Conservation (phyloP, 129 eudicot genomes). For the Saussurea involucrata region DNA sequence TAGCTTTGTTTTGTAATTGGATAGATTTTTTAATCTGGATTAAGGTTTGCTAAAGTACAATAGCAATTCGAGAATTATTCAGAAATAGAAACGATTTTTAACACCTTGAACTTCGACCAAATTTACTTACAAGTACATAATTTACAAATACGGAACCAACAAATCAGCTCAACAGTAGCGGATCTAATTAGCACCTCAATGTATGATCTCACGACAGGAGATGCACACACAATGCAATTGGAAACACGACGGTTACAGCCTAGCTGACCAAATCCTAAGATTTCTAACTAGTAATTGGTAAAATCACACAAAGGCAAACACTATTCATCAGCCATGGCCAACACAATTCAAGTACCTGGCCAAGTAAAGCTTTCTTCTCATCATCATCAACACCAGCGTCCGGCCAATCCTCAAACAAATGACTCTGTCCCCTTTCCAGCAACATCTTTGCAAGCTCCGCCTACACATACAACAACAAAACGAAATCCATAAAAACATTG, state of each 20-base stretch:
- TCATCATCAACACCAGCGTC: constrained; percentile 76
- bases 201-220: background rate
- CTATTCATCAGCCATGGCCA: background rate
- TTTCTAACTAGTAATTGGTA: background rate
- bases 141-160: background rate
- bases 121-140: background rate
- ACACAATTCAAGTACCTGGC: constrained; percentile 48
- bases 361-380: constrained; percentile 52
- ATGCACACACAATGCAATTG: background rate
- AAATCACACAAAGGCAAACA: background rate
- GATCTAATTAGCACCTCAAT: constrained; percentile 17
- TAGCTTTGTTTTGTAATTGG: background rate
- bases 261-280: background rate
- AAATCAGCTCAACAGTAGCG: background rate
- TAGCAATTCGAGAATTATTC: background rate
- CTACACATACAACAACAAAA: constrained; percentile 24
- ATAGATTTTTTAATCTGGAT: background rate
- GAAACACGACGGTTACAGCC: background rate
- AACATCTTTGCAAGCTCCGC: constrained; percentile 65
- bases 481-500: background rate
- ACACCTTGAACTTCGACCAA: background rate
- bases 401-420: constrained; percentile 83
- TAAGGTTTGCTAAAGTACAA: background rate
- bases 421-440: constrained; percentile 56
- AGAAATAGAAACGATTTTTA: background rate